Conservation (phyloP, 2,329 filamentous ascomycete genomes). For the Apiospora rasikravindrae region DNA sequence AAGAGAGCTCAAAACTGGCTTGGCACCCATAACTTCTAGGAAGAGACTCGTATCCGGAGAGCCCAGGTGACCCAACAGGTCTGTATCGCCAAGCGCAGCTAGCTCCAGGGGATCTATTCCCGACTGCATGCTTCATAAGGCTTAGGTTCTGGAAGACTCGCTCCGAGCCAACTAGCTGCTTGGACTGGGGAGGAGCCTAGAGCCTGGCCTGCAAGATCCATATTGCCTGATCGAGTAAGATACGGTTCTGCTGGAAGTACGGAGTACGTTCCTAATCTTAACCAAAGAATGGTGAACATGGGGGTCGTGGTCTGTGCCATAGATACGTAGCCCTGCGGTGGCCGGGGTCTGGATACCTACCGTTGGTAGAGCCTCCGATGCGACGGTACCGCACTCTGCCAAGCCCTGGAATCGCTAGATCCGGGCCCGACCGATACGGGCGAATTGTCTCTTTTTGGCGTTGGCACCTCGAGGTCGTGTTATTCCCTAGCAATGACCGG, state of each 20-base stretch:
- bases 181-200: background rate
- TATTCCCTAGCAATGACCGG: background rate
- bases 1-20: background rate
- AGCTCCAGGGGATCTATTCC: background rate
- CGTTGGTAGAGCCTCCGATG: constrained; percentile 4
- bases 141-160: background rate
- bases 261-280: constrained; percentile 6
- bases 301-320: constrained; percentile 13
- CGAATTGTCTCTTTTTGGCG: background rate
- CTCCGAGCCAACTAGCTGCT: background rate
- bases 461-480: background rate
- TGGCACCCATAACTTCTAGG: background rate
- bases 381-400: constrained; percentile 5
- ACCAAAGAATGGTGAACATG: background rate
- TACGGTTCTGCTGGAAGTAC: background rate
- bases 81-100: constrained; percentile 2
- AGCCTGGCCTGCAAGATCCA: constrained; percentile 7
- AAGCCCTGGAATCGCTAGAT: constrained; percentile 2
- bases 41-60: background rate
- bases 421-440: constrained; percentile 11
- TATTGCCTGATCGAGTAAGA: constrained; percentile 18
- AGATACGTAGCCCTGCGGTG: constrained; percentile 7
- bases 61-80: background rate
- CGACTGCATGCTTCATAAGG: constrained; percentile 9
- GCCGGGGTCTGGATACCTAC: background rate